Evolutionary conservation across 2,329 filamentous ascomycete species (phyloP), one percentile per base, ranked within the genome.

Genomic region (Colletotrichum phormii): DNA sequence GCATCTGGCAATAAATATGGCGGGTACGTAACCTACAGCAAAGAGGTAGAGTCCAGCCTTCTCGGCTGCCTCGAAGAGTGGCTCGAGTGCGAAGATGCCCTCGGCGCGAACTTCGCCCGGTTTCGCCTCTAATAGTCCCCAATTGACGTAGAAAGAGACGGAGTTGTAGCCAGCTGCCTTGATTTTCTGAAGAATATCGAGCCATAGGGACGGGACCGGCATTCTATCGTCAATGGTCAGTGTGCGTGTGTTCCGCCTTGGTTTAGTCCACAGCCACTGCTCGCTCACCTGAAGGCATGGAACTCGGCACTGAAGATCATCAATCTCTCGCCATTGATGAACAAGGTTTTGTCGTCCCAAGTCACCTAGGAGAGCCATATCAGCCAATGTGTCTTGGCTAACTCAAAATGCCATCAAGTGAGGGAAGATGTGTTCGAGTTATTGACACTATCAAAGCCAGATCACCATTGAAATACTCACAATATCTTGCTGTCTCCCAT

Each of bases 151-250:
- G 79, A 94, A 93, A 0, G 91, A 93, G 4, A 94, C 90, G 26
- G 88, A 87, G 75, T 92, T 94, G 81, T 93, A 93, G 0, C 93
- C 92, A 0, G 94, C 81, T 1, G 92, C 89, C 80, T 93, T 94
- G 81, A 94, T 88, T 82, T 95, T 95, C 77, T 94, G 90, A 73
- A 94, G 91, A 8, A 94, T 81, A 77, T 95, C 93, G 29, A 93
- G 84, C 87, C 90, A 84, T 2, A 84, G 74, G 6, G 76, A 78
- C 0, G 82, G 81, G 0, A 81, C 80, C 1, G 82, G 81, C 24
- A 83, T 77, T 63, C 74, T 75, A n/a, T 8, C 15, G 5, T 1
- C 8, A 2, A 5, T 5, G 37, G 29, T 68, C 7, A 75, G 54
- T n/a, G 2, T 29, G 26, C 4, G 33, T 35, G 11, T 8, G 33